Evolutionary conservation across 768 basidiomycete species (phyloP), one percentile per base, ranked within the genome.

Genomic region (Rhodotorula kratochvilovae): DNA sequence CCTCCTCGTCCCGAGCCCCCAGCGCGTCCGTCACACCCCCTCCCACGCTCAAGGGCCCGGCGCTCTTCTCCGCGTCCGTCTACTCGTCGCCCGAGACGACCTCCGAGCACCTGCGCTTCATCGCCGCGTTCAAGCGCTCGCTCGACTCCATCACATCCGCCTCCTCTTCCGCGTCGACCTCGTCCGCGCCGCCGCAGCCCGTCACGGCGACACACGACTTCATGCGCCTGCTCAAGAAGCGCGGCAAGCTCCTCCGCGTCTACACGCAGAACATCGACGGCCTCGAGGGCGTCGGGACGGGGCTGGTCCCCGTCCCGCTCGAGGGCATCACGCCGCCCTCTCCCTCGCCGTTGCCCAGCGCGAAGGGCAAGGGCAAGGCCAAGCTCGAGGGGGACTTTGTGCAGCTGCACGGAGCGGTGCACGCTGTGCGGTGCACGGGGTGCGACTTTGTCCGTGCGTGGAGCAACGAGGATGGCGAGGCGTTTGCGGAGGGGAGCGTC

Each of bases 211-310:
- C 96, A 3, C 96, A 99, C 79, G 84, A 83, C 63, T 96, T 99
- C 80, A 87, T 99, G 68, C 87, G 88, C 77, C 87, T 86, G 7
- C 85, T 98, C 2, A 90, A 96, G 74, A 80, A 85, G 25, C 92
- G 91, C 80, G 88, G 88, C 61, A 93, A 89, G 80, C 82, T 99
- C 17, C 79, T 95, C 35, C 86, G 96, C 68, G 90, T 89, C 21
- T 99, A 97, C 80, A 97, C 96, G 1, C 96, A 99, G 81, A 99
- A 99, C 79, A 94, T 99, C 56, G 96, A 99, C 81, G 95, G 92
- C 19, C 82, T 99, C 21, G 96, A 99, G 78, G 89, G 87, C 76
- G 84, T 84, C 64, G 48, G 35, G 19, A 86, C 86, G 0, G 94
- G 94, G 2, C 83, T 99, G 13, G 81, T 10, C 16, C 54, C 58